A percentile compares a stretch with the other conserved stretches of the same genome.
Conservation (phyloP, 2,329 filamentous ascomycete species). For the Fusarium camptoceras region DNA sequence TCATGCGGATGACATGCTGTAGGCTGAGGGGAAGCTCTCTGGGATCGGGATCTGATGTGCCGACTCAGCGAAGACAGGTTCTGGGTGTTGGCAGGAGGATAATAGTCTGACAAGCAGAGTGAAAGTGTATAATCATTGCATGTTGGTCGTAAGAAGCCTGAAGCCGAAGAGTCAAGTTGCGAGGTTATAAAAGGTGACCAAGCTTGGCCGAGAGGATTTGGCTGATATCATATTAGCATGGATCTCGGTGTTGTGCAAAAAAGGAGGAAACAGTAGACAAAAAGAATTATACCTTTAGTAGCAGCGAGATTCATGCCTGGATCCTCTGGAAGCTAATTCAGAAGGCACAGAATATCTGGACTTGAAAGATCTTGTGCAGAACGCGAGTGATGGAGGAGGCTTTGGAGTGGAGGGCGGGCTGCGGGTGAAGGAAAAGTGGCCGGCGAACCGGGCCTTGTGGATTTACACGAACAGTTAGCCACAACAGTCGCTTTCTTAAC, state of each 20-base stretch:
- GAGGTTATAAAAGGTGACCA: conserved; percentile 23
- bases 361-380: conserved; percentile 14
- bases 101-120: not conserved
- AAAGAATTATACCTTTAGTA: not conserved
- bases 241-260: not conserved
- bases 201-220: conserved; percentile 33
- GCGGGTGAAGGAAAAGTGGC: conserved; percentile 40
- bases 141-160: not conserved
- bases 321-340: not conserved
- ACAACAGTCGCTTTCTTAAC: conserved; percentile 8
- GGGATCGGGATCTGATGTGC: conserved; percentile 8
- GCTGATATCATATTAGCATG: conserved; percentile 33
- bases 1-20: conserved; percentile 26
- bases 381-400: conserved; percentile 40
- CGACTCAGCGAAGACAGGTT: conserved; percentile 7
- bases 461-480: conserved; percentile 34
- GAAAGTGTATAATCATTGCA: not conserved
- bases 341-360: not conserved
- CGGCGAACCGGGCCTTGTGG: conserved; percentile 42
- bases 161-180: conserved; percentile 9
- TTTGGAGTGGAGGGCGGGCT: conserved; percentile 29
- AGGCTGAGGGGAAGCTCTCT: conserved; percentile 37
- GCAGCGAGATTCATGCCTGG: not conserved
- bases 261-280: not conserved
- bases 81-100: no score